These are phyloP conservation scores for Coemansia sp. DNA, from an alignment of 371 early-diverging fungal species.

Conservation along the genomic window DNA sequence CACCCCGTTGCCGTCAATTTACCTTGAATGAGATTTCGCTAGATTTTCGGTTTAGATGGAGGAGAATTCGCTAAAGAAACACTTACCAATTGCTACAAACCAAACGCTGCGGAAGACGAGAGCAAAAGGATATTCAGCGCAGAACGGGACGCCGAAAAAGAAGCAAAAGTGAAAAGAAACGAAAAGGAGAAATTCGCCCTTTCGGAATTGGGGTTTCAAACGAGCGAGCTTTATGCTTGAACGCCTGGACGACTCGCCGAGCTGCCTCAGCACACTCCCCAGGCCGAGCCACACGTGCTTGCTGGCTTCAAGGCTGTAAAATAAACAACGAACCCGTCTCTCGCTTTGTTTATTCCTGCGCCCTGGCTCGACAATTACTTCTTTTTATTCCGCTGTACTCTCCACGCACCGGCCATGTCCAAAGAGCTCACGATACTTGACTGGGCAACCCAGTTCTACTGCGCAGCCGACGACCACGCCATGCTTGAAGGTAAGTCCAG, in stretches of 20 bases:
- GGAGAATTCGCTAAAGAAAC: not conserved
- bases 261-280: not conserved
- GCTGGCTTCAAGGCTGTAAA: too few relatives aligned
- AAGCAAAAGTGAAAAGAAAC: not conserved
- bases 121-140: not conserved
- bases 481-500: slow-evolving; percentile 19
- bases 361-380: not conserved
- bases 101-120: not conserved
- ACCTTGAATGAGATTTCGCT: not conserved
- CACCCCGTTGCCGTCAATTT: too few relatives aligned
- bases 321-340: not conserved
- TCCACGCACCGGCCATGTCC: not conserved
- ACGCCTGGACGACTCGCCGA: not conserved
- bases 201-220: not conserved
- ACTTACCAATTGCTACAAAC: slow-evolving; percentile 1
- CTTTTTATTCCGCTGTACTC: not conserved
- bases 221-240: not conserved
- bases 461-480: slow-evolving; percentile 32
- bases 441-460: slow-evolving; percentile 42
- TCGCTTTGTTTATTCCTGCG: not conserved
- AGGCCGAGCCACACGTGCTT: not conserved
- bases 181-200: not conserved
- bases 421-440: slow-evolving; percentile 11
- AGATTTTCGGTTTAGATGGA: not conserved
- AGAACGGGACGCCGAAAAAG: not conserved